These are phyloP conservation scores for Chaetomium strumarium DNA, from an alignment of 2,329 filamentous ascomycete species.

Conservation along the genomic window DNA sequence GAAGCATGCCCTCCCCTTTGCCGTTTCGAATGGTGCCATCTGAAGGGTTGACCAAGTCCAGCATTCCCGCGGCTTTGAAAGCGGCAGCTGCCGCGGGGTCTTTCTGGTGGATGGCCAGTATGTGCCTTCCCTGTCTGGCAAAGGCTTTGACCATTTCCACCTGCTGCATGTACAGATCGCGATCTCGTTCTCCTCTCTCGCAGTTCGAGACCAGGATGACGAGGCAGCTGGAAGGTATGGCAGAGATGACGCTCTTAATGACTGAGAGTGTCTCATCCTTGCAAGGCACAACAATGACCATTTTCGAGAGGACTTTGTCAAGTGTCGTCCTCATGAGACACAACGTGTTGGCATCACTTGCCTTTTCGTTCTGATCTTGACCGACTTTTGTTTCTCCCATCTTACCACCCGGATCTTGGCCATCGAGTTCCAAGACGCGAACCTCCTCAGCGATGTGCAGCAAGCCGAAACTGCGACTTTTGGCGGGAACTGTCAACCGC, in stretches of 20 bases:
- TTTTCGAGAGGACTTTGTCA: constrained; percentile 16
- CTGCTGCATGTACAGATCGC: constrained; percentile 23
- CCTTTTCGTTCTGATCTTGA: neutral
- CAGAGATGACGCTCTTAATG: constrained; percentile 27
- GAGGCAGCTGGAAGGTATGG: constrained; percentile 28
- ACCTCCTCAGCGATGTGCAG: constrained; percentile 7
- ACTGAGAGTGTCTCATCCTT: constrained; percentile 27
- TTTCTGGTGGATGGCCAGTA: constrained; percentile 28
- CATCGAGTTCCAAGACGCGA: neutral
- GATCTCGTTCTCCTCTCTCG: neutral
- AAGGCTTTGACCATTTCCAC: constrained; percentile 21
- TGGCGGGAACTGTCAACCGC: constrained; percentile 4
- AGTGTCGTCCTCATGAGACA: constrained; percentile 1
- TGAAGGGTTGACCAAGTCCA: constrained; percentile 18
- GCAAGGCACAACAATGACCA: constrained; percentile 30
- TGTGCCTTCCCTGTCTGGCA: constrained; percentile 19
- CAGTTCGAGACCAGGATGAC: constrained; percentile 31
- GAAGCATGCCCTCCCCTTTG: constrained; percentile 31
- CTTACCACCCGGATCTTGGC: neutral
- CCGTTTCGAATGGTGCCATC: constrained; percentile 26
- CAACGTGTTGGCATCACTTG: neutral
- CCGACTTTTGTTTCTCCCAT: neutral
- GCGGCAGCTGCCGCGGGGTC: constrained; percentile 25
- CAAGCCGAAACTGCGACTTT: neutral
- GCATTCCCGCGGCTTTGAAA: constrained; percentile 22